phyloP scores from a whole-genome alignment of 805 yeast species.

The Scheffersomyces lignosus region DNA sequence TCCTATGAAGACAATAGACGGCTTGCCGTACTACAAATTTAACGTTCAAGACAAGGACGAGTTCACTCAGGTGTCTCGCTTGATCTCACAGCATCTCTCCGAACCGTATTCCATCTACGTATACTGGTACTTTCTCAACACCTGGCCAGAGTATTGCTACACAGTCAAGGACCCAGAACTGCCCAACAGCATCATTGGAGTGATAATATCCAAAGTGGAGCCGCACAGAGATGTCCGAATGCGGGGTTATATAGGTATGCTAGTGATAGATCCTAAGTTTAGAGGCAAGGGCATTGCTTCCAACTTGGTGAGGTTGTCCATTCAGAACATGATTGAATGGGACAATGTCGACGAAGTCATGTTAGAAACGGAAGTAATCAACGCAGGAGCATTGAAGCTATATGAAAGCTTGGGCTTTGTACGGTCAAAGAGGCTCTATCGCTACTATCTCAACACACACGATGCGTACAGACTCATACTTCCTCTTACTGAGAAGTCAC shows the following conservation, averaged over 20 bases:
- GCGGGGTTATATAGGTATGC: conserved; percentile 96
- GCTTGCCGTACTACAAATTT: conserved; percentile 22
- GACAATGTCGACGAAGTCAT: conserved; percentile 84
- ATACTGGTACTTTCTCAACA: conserved; percentile 82
- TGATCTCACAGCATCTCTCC: conserved; percentile 73
- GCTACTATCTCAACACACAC: conserved; percentile 88
- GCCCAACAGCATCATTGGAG: conserved; percentile 60
- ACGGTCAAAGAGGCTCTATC: conserved; percentile 69
- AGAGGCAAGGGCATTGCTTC: conserved; percentile 86
- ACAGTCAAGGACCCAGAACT: conserved; percentile 48
- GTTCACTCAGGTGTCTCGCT: conserved; percentile 48
- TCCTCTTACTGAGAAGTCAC: conserved; percentile 63
- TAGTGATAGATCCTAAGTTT: conserved; percentile 72
- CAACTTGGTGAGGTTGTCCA: conserved; percentile 58
- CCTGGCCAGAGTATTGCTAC: conserved; percentile 86
- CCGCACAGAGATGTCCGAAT: conserved; percentile 68
- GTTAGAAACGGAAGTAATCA: conserved; percentile 88
- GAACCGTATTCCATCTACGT: conserved; percentile 96
- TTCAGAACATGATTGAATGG: conserved; percentile 61
- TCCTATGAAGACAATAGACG: conserved; percentile 14
- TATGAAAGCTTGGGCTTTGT: conserved; percentile 79
- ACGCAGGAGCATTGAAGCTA: conserved; percentile 63
- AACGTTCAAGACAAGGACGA: conserved; percentile 31
- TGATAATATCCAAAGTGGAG: conserved; percentile 79
- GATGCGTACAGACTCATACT: conserved; percentile 88